Evolutionary conservation across 2,329 filamentous ascomycete genomes (phyloP), one percentile per base, ranked within the genome.

Genomic region (Phaeosphaeria sp.): DNA sequence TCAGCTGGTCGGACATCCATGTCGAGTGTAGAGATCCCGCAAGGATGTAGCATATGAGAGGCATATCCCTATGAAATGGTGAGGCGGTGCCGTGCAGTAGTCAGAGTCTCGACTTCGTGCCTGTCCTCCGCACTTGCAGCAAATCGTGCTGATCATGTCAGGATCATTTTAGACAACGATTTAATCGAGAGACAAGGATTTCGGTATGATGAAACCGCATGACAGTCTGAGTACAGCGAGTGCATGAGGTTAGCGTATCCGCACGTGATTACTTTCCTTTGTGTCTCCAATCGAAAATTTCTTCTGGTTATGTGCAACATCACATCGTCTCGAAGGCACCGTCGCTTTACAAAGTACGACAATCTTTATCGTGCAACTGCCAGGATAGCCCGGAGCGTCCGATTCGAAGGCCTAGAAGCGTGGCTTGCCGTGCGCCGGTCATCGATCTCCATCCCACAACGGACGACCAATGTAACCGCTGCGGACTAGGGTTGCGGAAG

Each of bases 401-500:
- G 42, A 44, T 44, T 44, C 42, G 18, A 44, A 22, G 8, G 13
- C 42, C 42, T 44, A 20, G 42, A 44, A 25, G 20, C 27, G 42
- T 36, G 30, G 42, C 30, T 46, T 39, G 20, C 17, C 20, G 27
- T 30, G 25, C 20, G 22, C 25, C 50, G 18, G 27, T 20, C 30
- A 53, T 46, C 43, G 42, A 13, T 21, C 49, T 24, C 36, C 27
- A n/a, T 39, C 25, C 9, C 20, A 21, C 36, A 51, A 51, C 18
- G 47, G 33, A 49, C 39, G 40, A n/a, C 21, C 49, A 25, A 51
- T 30, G 49, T 22, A 50, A 43, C 33, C 49, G 21, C 49, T 36
- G 24, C 39, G 25, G 24, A 44, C 49, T 24, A 44, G 49, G 49
- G 43, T 51, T 22, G 24, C 39, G 49, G 49, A 33, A 51, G 49